Percentiles rank a stretch among this genome's conserved stretches.
These are phyloP conservation scores for Trypanosoma avium DNA, from an alignment of 208 protist genomes.

Conservation along the genomic window DNA sequence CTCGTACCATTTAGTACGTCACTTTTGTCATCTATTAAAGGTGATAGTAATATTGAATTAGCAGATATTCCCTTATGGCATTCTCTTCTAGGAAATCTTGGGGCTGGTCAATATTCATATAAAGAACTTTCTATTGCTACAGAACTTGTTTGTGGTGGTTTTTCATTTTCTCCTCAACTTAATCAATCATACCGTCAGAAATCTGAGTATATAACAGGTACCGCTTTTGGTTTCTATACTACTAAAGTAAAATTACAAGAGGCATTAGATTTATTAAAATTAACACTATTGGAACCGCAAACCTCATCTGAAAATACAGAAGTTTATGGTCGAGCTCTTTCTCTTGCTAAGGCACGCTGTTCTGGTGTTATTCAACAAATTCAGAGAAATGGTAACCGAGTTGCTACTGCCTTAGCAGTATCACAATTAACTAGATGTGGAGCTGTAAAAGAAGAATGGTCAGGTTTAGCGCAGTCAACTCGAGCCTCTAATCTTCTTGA, in stretches of 20 bases:
- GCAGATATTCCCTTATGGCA: slow-evolving; percentile 50
- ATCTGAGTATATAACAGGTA: slow-evolving; percentile 63
- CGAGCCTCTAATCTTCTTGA: slow-evolving; percentile 68
- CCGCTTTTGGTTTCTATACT: slow-evolving; percentile 82
- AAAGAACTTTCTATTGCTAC: slow-evolving; percentile 79
- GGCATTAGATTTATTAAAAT: slow-evolving; percentile 69
- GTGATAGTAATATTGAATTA: slow-evolving; percentile 29
- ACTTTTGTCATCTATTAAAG: slow-evolving; percentile 32
- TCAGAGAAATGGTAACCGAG: slow-evolving; percentile 65
- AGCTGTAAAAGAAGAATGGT: slow-evolving; percentile 68
- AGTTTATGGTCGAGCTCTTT: slow-evolving; percentile 69
- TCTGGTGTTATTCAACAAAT: slow-evolving; percentile 64
- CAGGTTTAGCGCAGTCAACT: slow-evolving; percentile 66
- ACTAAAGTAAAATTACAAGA: slow-evolving; percentile 76
- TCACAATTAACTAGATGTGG: slow-evolving; percentile 61
- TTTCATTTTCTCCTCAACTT: slow-evolving; percentile 64
- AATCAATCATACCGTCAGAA: slow-evolving; percentile 70
- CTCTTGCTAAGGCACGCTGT: slow-evolving; percentile 69
- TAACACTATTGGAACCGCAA: slow-evolving; percentile 72
- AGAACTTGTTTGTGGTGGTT: slow-evolving; percentile 84
- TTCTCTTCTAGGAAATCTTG: slow-evolving; percentile 60
- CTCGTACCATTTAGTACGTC: slow-evolving; percentile 62
- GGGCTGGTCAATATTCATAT: slow-evolving; percentile 65
- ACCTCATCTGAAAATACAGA: slow-evolving; percentile 53
- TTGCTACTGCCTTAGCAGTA: slow-evolving; percentile 66